Conservation (phyloP, 208 protist species). For the Entamoeba moshkovskii region DNA sequence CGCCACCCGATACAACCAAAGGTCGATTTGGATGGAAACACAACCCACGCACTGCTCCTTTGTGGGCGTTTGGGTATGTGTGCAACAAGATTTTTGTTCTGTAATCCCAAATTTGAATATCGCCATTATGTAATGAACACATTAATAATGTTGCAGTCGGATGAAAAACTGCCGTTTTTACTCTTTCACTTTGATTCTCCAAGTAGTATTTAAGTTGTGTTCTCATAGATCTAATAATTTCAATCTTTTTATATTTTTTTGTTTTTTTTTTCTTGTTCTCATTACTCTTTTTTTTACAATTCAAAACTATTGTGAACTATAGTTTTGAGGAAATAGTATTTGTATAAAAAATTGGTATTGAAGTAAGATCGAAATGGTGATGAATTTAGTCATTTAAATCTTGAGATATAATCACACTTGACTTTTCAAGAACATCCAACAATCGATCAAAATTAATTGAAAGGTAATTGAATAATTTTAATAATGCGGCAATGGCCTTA, state of each 20-base stretch:
- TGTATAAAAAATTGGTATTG: no score
- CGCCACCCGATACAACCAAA: neutral
- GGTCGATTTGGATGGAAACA: neutral
- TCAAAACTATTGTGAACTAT: no score
- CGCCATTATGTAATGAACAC: neutral
- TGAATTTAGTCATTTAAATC: no score
- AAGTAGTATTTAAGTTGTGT: neutral
- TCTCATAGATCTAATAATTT: neutral
- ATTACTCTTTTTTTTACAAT: neutral
- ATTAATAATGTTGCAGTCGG: neutral
- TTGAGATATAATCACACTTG: no score
- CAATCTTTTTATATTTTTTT: neutral
- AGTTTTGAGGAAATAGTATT: no score
- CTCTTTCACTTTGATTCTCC: neutral
- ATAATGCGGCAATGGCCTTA: neutral
- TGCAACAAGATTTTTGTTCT: neutral
- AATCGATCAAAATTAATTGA: neutral
- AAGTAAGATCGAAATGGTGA: no score
- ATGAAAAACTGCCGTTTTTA: neutral
- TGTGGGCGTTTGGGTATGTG: neutral
- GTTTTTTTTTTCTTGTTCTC: neutral
- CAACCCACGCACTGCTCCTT: neutral
- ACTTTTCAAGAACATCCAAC: neutral
- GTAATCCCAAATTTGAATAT: constrained; percentile 4
- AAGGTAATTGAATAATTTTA: neutral